These are phyloP conservation scores for Megacollybia platyphylla DNA, from an alignment of 1,284 basidiomycete genomes.

Conservation along the genomic window DNA sequence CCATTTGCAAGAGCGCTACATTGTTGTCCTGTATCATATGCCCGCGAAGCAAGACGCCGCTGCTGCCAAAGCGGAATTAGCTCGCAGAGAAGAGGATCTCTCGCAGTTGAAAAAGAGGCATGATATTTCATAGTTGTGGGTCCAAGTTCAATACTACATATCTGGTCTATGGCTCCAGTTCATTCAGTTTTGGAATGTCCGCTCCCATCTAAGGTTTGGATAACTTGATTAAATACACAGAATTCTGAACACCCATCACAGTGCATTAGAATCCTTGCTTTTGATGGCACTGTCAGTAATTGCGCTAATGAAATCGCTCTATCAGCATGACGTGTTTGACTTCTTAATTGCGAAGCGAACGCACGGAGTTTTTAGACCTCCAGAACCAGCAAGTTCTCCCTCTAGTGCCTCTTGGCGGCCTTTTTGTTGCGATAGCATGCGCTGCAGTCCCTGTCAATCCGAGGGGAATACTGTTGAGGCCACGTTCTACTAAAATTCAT, in stretches of 20 bases:
- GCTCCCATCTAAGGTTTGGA: too few species aligned
- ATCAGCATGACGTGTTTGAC: conserved; percentile 27
- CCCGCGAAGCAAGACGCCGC: conserved; percentile 90
- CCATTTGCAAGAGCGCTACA: conserved; percentile 96
- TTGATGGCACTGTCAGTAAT: not conserved
- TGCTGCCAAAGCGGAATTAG: conserved; percentile 86
- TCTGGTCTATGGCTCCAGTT: too few species aligned
- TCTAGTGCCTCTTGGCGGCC: too few species aligned
- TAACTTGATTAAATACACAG: too few species aligned
- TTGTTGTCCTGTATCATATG: conserved; percentile 96
- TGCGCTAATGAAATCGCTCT: conserved; percentile 19
- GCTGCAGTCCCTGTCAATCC: too few species aligned
- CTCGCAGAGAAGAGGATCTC: conserved; percentile 85
- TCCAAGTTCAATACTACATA: not conserved
- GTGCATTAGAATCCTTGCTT: not conserved
- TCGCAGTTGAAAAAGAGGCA: conserved; percentile 80
- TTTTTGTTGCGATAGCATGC: too few species aligned
- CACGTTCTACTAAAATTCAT: too few species aligned
- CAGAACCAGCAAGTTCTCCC: too few species aligned
- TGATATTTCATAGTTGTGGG: conserved; percentile 47
- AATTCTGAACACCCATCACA: too few species aligned
- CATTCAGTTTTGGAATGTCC: too few species aligned
- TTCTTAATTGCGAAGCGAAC: not conserved
- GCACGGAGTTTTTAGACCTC: not conserved
- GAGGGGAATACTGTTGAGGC: too few species aligned